Evolutionary conservation across 768 basidiomycete species (phyloP), one percentile per base, ranked within the genome.

Genomic region (Suillus paluster): DNA sequence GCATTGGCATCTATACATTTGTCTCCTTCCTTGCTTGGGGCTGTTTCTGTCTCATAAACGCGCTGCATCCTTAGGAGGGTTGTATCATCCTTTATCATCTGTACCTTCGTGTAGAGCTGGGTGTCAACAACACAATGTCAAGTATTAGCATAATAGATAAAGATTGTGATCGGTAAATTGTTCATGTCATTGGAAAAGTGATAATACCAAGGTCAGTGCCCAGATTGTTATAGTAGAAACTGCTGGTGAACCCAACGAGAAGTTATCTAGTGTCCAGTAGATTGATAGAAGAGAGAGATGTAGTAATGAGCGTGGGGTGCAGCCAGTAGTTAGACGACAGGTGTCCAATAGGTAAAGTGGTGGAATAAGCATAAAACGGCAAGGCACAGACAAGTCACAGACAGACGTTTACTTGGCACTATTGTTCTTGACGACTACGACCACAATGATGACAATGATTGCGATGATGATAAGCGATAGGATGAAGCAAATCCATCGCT

Each of bases 401-500:
- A 65, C 60, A 58, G 50, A 58, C 27, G 44, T 38, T 54, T 38
- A 54, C 50, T 81, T 81, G 57, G 76, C 73, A 49, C 71, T 78
- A 66, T 81, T 78, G 54, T 82, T 79, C 48, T 77, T 81, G 23
- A 85, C 76, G 30, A 89, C 82, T 36, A 87, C 80, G 6, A 83
- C 87, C 30, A 84, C 78, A 34, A 92, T 79, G 57, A 91, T 81
- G 49, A 84, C 88, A 49, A 86, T 80, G 53, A 92, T 84, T 65
- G 88, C 84, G 62, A 90, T 79, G 58, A 95, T 70, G 61, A 93
- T 70, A 60, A 95, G 70, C 60, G 77, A 71, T 63, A 94, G 86
- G 77, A 86, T 72, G 83, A 97, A 97, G 79, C 96, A 98, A 73
- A 97, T 96, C 95, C 95, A 97, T 70, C 95, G 88, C 84, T 97